These are phyloP conservation scores for Naganishia onofrii DNA, from an alignment of 768 basidiomycete species.

Conservation along the genomic window DNA sequence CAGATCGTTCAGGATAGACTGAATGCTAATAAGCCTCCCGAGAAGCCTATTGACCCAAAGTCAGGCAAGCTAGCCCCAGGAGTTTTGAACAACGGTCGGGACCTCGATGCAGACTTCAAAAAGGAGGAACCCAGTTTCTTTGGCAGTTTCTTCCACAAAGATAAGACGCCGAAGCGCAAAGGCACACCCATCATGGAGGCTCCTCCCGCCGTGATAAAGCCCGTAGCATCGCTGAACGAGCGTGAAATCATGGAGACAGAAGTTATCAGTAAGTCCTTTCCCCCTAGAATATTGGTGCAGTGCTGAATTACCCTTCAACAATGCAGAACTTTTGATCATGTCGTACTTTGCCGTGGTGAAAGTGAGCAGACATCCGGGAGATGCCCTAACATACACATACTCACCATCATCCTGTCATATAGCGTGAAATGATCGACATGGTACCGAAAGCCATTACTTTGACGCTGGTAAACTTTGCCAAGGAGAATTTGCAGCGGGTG, in stretches of 20 bases:
- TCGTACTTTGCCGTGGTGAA: constrained; percentile 99
- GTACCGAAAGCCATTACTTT: constrained; percentile 91
- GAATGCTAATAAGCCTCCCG: constrained; percentile 70
- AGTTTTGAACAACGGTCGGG: constrained; percentile 84
- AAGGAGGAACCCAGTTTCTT: constrained; percentile 92
- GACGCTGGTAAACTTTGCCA: constrained; percentile 86
- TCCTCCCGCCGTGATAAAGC: constrained; percentile 82
- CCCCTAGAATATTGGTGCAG: too few species aligned
- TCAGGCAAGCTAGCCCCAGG: constrained; percentile 62
- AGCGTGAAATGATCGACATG: constrained; percentile 93
- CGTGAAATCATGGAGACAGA: constrained; percentile 98
- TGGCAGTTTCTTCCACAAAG: constrained; percentile 82
- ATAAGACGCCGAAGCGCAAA: constrained; percentile 48
- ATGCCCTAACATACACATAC: neutral
- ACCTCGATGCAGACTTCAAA: constrained; percentile 84
- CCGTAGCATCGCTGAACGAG: constrained; percentile 85
- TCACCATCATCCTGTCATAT: neutral
- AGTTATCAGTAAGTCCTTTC: constrained; percentile 79
- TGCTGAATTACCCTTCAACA: neutral
- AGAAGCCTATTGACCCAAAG: constrained; percentile 69
- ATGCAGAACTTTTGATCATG: constrained; percentile 82
- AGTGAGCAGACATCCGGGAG: constrained; percentile 54
- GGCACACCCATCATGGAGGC: constrained; percentile 58
- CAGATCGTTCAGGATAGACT: constrained; percentile 68
- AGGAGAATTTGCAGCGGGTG: constrained; percentile 91